phyloP scores from a whole-genome alignment of 257 asterid genomes.

The Jacaranda mimosifolia region DNA sequence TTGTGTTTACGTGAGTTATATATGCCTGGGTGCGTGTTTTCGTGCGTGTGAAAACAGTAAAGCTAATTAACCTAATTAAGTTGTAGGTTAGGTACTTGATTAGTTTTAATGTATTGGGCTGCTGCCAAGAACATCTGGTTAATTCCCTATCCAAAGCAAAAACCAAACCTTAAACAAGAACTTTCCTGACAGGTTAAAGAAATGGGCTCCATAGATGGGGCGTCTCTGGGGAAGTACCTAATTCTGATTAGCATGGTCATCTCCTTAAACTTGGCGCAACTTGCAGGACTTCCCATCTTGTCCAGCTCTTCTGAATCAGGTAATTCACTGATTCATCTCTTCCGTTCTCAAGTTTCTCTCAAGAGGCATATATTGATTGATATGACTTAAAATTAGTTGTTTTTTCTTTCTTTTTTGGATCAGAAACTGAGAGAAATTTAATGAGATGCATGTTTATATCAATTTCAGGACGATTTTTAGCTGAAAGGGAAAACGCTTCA shows the following conservation, averaged over 20 bases:
- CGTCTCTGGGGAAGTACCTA: neutral
- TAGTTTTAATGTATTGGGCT: neutral
- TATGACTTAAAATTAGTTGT: too few species aligned
- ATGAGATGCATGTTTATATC: neutral
- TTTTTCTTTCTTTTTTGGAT: too few species aligned
- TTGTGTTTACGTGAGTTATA: neutral
- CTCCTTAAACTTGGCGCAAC: slow-evolving; percentile 40
- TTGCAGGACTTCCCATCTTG: slow-evolving; percentile 34
- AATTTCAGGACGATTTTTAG: slow-evolving; percentile 52
- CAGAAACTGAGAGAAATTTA: neutral
- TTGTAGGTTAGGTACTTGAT: slow-evolving; percentile 35
- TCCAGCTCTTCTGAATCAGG: slow-evolving; percentile 43
- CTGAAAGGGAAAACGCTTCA: slow-evolving; percentile 35
- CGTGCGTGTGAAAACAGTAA: slow-evolving; percentile 26
- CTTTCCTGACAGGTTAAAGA: slow-evolving; percentile 38
- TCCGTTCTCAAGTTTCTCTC: neutral
- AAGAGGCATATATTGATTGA: too few species aligned
- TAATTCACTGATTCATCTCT: neutral
- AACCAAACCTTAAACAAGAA: neutral
- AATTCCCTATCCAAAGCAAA: slow-evolving; percentile 4
- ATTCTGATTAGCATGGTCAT: slow-evolving; percentile 35
- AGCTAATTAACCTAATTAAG: slow-evolving; percentile 9
- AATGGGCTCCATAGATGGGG: slow-evolving; percentile 15
- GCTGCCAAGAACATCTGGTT: neutral
- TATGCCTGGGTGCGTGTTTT: neutral